phyloP scores from a whole-genome alignment of 345 rosid genomes.

The Passiflora organensis region DNA sequence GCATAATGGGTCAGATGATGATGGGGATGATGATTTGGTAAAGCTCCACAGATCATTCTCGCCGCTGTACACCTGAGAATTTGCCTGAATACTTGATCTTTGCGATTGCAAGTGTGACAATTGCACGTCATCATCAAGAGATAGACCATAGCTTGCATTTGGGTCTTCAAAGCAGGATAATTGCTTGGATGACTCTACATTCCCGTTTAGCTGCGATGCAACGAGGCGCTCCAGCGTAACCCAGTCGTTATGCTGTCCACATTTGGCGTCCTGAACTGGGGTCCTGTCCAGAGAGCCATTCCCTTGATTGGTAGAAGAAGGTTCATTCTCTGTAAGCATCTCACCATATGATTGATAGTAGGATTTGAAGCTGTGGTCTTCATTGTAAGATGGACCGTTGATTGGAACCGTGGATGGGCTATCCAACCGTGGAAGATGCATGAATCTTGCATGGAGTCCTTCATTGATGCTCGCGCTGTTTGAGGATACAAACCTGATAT shows the following conservation, averaged over 20 bases:
- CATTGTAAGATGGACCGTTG: slow-evolving; percentile 8
- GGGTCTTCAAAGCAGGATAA: slow-evolving; percentile 35
- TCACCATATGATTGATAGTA: slow-evolving; percentile 36
- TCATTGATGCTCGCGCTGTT: slow-evolving; percentile 19
- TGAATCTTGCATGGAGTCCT: slow-evolving; percentile 39
- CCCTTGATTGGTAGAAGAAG: slow-evolving; percentile 28
- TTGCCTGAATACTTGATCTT: slow-evolving; percentile 16
- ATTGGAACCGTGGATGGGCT: slow-evolving; percentile 37
- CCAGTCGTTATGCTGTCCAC: slow-evolving; percentile 82
- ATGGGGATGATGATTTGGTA: slow-evolving; percentile 36
- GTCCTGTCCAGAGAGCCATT: slow-evolving; percentile 6
- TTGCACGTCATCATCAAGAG: slow-evolving; percentile 32
- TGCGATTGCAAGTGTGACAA: slow-evolving; percentile 36
- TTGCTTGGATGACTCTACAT: slow-evolving; percentile 35
- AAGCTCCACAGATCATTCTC: slow-evolving; percentile 68
- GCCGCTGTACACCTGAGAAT: slow-evolving; percentile 12
- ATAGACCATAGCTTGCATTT: slow-evolving; percentile 35
- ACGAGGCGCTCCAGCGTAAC: slow-evolving; percentile 74
- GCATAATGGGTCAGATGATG: slow-evolving; percentile 39
- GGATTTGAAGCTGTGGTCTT: slow-evolving; percentile 18
- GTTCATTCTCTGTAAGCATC: slow-evolving; percentile 24
- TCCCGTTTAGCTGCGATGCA: slow-evolving; percentile 92
- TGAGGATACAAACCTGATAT: slow-evolving; percentile 22
- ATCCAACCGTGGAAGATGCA: slow-evolving; percentile 77
- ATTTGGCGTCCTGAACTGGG: too few relatives aligned